Percentiles rank a stretch among this genome's conserved stretches.
These are phyloP conservation scores for Shiraia bambusicola DNA, from an alignment of 2,329 filamentous ascomycete species.

Conservation along the genomic window DNA sequence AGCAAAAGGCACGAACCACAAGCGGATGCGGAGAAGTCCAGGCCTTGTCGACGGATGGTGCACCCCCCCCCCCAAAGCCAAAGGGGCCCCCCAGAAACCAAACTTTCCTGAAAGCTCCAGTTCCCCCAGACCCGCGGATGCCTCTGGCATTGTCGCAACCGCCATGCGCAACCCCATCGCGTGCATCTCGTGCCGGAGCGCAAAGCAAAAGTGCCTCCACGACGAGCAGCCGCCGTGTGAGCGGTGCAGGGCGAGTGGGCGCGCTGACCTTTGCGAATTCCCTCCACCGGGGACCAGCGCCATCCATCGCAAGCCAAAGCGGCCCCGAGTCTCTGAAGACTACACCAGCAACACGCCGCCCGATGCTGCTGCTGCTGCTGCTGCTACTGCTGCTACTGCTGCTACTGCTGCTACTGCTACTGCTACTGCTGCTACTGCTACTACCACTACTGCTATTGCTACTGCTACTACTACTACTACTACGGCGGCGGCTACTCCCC, in stretches of 20 bases:
- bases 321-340: conserved; percentile 33
- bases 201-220: conserved; percentile 46
- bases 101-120: neutral
- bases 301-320: conserved; percentile 43
- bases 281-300: conserved; percentile 42
- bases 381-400: too few relatives aligned
- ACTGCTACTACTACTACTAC: too few relatives aligned
- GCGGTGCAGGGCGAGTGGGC: conserved; percentile 39
- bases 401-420: too few relatives aligned
- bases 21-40: neutral
- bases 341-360: conserved; percentile 21
- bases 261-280: conserved; percentile 39
- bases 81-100: neutral
- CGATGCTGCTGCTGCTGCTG: conserved; percentile 8
- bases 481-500: too few relatives aligned
- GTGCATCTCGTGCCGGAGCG: conserved; percentile 42
- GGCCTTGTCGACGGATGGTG: neutral
- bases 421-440: too few relatives aligned
- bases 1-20: neutral
- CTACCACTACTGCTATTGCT: too few relatives aligned
- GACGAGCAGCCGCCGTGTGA: conserved; percentile 44
- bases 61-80: neutral
- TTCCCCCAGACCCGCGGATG: neutral
- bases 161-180: conserved; percentile 45
- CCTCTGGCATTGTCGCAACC: neutral